phyloP scores from a whole-genome alignment of 768 basidiomycete species.

The Amanita exitialis region DNA sequence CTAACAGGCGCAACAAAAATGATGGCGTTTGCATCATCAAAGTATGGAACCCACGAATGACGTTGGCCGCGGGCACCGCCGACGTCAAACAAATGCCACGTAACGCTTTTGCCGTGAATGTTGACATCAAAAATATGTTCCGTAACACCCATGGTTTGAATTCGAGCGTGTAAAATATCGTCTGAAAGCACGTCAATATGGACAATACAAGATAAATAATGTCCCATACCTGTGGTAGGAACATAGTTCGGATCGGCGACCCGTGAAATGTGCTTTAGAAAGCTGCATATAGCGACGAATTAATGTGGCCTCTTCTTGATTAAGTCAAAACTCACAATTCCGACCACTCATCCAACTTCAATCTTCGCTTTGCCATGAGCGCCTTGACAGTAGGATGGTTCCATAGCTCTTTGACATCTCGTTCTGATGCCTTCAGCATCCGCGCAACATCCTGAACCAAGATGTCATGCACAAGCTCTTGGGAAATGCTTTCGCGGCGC shows the following conservation, averaged over 20 bases:
- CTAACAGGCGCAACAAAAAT: slow-evolving; percentile 75
- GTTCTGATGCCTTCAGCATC: slow-evolving; percentile 45
- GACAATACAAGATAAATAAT: slow-evolving; percentile 11
- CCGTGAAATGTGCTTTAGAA: slow-evolving; percentile 63
- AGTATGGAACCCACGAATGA: slow-evolving; percentile 72
- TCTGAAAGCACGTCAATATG: slow-evolving; percentile 36
- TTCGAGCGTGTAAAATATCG: slow-evolving; percentile 82
- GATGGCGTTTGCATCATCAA: slow-evolving; percentile 70
- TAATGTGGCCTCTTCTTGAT: background rate
- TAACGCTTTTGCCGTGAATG: slow-evolving; percentile 66
- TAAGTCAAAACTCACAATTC: slow-evolving; percentile 56
- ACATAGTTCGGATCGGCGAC: slow-evolving; percentile 62
- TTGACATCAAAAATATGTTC: slow-evolving; percentile 80
- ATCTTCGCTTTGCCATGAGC: slow-evolving; percentile 54
- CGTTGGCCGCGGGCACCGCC: slow-evolving; percentile 65
- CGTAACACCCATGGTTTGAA: slow-evolving; percentile 84
- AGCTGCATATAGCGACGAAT: slow-evolving; percentile 34
- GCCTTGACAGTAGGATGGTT: slow-evolving; percentile 58
- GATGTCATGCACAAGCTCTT: slow-evolving; percentile 34
- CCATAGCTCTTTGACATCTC: slow-evolving; percentile 70
- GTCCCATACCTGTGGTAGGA: slow-evolving; percentile 55
- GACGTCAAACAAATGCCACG: slow-evolving; percentile 67
- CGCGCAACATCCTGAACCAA: slow-evolving; percentile 52
- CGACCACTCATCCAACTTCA: slow-evolving; percentile 81
- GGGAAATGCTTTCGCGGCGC: slow-evolving; percentile 19